A percentile compares a stretch with the other conserved stretches of the same genome.
These are phyloP conservation scores for Paramicrosporidium saccamoebae DNA, from an alignment of 371 early-diverging fungal genomes.

Conservation along the genomic window DNA sequence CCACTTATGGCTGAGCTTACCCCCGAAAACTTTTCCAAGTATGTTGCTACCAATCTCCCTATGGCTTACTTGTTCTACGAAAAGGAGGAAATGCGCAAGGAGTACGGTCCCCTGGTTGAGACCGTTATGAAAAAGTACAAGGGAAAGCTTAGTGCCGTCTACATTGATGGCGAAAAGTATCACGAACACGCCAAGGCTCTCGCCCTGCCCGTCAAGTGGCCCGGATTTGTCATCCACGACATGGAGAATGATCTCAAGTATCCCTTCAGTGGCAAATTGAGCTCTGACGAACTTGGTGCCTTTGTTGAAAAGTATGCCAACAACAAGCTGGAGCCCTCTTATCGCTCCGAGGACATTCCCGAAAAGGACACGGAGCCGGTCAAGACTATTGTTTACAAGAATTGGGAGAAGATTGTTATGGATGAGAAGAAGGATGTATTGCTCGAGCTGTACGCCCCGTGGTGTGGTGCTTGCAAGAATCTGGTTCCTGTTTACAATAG, in stretches of 20 bases:
- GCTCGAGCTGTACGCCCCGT: slow-evolving; percentile 52
- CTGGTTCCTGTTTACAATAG: slow-evolving; percentile 28
- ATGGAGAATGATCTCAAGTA: slow-evolving; percentile 27
- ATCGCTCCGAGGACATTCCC: slow-evolving; percentile 54
- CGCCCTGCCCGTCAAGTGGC: slow-evolving; percentile 49
- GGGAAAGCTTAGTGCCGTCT: slow-evolving; percentile 56
- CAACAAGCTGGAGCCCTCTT: slow-evolving; percentile 29
- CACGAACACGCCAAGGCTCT: slow-evolving; percentile 47
- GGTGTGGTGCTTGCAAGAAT: slow-evolving; percentile 55
- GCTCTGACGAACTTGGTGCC: slow-evolving; percentile 12
- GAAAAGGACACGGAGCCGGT: slow-evolving; percentile 49
- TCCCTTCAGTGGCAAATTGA: slow-evolving; percentile 24
- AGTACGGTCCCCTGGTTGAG: slow-evolving; percentile 10
- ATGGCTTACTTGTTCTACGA: slow-evolving; percentile 53
- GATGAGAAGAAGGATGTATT: slow-evolving; percentile 21
- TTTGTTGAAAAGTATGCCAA: slow-evolving; percentile 23
- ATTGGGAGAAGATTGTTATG: slow-evolving; percentile 22
- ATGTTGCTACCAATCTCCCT: slow-evolving; percentile 47
- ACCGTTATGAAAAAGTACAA: slow-evolving; percentile 44
- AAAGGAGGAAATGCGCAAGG: slow-evolving; percentile 14
- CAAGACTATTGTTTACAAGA: slow-evolving; percentile 47
- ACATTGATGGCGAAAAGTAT: slow-evolving; percentile 48
- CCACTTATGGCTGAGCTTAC: slow-evolving; percentile 64
- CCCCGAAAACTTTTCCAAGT: slow-evolving; percentile 42
- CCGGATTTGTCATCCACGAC: slow-evolving; percentile 61